Percentiles rank a stretch among this genome's conserved stretches.
phyloP scores from a whole-genome alignment of 2,329 filamentous ascomycete genomes.

The Sporothrix pseudoabietina region DNA sequence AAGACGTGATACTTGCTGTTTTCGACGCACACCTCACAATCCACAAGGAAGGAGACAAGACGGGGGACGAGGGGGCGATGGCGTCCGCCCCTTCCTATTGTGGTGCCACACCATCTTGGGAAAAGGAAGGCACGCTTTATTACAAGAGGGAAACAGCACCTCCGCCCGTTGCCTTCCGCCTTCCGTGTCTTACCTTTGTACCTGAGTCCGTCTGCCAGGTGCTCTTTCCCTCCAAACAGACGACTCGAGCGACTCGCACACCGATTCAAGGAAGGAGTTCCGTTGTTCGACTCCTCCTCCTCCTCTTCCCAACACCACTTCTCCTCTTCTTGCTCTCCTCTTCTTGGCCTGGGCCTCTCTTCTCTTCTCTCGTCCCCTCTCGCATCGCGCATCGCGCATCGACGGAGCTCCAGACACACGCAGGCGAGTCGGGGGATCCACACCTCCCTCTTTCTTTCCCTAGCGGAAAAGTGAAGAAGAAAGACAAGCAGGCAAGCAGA shows the following conservation, averaged over 20 bases:
- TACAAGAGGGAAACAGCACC: neutral
- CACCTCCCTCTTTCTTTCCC: slow-evolving; percentile 14
- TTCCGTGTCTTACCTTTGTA: slow-evolving; percentile 15
- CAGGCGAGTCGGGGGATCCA: neutral
- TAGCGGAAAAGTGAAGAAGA: too few species aligned
- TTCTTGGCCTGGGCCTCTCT: neutral
- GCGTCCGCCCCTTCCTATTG: slow-evolving; percentile 2
- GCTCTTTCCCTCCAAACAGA: slow-evolving; percentile 1
- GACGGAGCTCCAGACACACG: slow-evolving; percentile 8
- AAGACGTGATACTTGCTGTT: slow-evolving; percentile 13
- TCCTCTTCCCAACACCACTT: neutral
- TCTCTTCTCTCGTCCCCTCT: neutral
- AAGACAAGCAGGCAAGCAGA: too few species aligned
- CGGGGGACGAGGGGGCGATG: neutral
- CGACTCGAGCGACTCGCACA: slow-evolving; percentile 5
- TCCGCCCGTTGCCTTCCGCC: neutral
- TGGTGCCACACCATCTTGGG: slow-evolving; percentile 15
- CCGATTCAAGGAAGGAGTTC: slow-evolving; percentile 10
- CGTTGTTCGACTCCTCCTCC: neutral
- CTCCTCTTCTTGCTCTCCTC: neutral
- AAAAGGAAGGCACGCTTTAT: neutral
- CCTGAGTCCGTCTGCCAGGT: neutral
- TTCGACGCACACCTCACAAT: neutral
- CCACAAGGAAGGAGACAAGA: neutral
- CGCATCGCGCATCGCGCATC: neutral